phyloP scores from a whole-genome alignment of 192 early-diverging fungal species.

The Phycomyces blakesleeanus region DNA sequence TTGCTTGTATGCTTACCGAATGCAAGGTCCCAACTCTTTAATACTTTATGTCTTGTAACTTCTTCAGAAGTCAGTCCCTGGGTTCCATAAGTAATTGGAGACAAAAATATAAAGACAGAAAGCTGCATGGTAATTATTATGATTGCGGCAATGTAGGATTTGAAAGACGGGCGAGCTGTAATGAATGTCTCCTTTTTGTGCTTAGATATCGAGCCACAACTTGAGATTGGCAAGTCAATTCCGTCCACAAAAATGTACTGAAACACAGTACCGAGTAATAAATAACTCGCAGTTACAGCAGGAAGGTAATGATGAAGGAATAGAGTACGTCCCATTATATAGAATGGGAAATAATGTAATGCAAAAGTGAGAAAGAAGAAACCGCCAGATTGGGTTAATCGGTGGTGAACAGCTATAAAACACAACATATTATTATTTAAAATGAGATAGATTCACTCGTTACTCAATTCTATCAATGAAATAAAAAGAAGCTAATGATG shows the following conservation, averaged over 20 bases:
- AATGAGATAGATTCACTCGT: neutral
- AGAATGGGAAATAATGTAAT: slow-evolving; percentile 89
- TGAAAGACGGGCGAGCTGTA: neutral
- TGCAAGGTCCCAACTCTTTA: slow-evolving; percentile 84
- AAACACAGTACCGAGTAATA: slow-evolving; percentile 65
- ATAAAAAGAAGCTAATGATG: too few species aligned
- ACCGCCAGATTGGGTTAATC: slow-evolving; percentile 48
- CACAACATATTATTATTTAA: slow-evolving; percentile 24
- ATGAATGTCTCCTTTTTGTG: too few species aligned
- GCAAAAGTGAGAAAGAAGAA: slow-evolving; percentile 84
- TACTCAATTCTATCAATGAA: too few species aligned
- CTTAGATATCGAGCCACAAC: too few species aligned
- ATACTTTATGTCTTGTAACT: slow-evolving; percentile 61
- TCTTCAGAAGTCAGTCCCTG: slow-evolving; percentile 52
- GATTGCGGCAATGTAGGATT: slow-evolving; percentile 36
- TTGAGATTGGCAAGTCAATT: slow-evolving; percentile 41
- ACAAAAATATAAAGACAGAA: slow-evolving; percentile 67
- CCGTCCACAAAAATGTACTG: slow-evolving; percentile 70
- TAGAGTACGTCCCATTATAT: slow-evolving; percentile 83
- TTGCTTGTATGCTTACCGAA: slow-evolving; percentile 39
- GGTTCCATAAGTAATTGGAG: slow-evolving; percentile 85
- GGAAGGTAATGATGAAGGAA: slow-evolving; percentile 97
- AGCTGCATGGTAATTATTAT: slow-evolving; percentile 49
- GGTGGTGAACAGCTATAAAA: slow-evolving; percentile 47
- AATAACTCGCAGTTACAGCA: slow-evolving; percentile 73